Evolutionary conservation across 2,329 filamentous ascomycete genomes (phyloP).

Genomic region (Colletotrichum spinosum): DNA sequence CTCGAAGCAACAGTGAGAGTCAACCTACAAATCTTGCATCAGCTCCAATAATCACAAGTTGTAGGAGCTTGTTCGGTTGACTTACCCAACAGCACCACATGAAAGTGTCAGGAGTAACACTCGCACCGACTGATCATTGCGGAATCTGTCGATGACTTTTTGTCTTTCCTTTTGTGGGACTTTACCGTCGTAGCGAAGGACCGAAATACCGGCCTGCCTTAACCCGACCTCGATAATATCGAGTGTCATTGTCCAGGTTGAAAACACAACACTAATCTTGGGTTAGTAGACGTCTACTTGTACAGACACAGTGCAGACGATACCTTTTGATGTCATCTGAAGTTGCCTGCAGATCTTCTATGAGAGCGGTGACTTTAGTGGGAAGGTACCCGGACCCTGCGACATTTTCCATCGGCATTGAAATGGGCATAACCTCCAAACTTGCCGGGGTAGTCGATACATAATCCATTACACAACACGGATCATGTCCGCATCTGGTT

Average conservation of each 20-base stretch:
- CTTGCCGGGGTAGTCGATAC: constrained; percentile 41
- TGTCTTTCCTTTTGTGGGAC: constrained; percentile 55
- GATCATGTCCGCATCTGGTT: constrained; percentile 42
- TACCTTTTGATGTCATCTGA: constrained; percentile 50
- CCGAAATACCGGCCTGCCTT: constrained; percentile 38
- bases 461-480: constrained; percentile 39
- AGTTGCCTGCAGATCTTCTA: constrained; percentile 45
- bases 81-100: constrained; percentile 64
- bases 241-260: constrained; percentile 61
- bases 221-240: constrained; percentile 57
- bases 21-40: constrained; percentile 45
- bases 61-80: neutral
- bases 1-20: constrained; percentile 60
- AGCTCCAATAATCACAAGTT: neutral
- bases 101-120: constrained; percentile 62
- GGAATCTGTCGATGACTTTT: constrained; percentile 53
- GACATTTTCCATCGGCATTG: neutral
- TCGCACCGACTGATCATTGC: constrained; percentile 47
- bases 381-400: constrained; percentile 33
- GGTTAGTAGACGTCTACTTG: constrained; percentile 18
- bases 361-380: constrained; percentile 49
- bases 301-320: neutral
- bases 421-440: constrained; percentile 40
- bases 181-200: constrained; percentile 60
- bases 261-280: constrained; percentile 59